Percentiles rank a stretch among this genome's conserved stretches.
These are phyloP conservation scores for Blastocystis sp. DNA, from an alignment of 352 stramenopile genomes.

Conservation along the genomic window DNA sequence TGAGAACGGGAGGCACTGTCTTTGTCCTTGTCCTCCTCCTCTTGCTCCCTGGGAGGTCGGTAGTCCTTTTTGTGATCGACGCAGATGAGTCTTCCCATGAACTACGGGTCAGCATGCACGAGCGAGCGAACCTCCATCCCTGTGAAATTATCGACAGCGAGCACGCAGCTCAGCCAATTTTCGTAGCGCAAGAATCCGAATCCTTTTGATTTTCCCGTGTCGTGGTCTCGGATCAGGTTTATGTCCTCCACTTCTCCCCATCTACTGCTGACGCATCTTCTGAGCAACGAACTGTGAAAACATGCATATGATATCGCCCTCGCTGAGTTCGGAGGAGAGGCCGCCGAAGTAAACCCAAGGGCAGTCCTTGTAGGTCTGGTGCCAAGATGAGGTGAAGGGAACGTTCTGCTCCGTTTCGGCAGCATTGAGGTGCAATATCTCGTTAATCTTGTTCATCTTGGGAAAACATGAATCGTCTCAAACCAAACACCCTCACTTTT, in stretches of 20 bases:
- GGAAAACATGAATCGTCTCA: slow-evolving; percentile 8
- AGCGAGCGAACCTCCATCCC: slow-evolving; percentile 67
- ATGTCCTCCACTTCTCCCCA: slow-evolving; percentile 81
- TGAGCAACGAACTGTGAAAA: slow-evolving; percentile 76
- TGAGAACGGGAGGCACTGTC: neutral
- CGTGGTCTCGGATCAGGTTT: slow-evolving; percentile 80
- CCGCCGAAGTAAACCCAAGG: slow-evolving; percentile 81
- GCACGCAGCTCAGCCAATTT: slow-evolving; percentile 79
- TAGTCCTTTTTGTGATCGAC: slow-evolving; percentile 66
- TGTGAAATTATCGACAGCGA: slow-evolving; percentile 84
- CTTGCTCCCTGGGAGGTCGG: slow-evolving; percentile 32
- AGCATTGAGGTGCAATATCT: slow-evolving; percentile 45
- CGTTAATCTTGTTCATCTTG: slow-evolving; percentile 64
- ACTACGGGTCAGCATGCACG: neutral
- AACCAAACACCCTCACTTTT: slow-evolving; percentile 1
- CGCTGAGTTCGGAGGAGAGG: slow-evolving; percentile 78
- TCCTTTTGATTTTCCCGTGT: slow-evolving; percentile 82
- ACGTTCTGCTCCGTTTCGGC: slow-evolving; percentile 48
- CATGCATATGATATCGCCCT: slow-evolving; percentile 82
- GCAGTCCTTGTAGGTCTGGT: slow-evolving; percentile 75
- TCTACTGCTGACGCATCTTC: neutral
- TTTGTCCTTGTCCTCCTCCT: slow-evolving; percentile 48
- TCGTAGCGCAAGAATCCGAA: slow-evolving; percentile 84
- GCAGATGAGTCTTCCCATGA: neutral
- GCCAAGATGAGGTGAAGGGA: slow-evolving; percentile 66